Base-by-base conservation (phyloP, 1,284 basidiomycete species). In the Ganoderma lucidum region DNA sequence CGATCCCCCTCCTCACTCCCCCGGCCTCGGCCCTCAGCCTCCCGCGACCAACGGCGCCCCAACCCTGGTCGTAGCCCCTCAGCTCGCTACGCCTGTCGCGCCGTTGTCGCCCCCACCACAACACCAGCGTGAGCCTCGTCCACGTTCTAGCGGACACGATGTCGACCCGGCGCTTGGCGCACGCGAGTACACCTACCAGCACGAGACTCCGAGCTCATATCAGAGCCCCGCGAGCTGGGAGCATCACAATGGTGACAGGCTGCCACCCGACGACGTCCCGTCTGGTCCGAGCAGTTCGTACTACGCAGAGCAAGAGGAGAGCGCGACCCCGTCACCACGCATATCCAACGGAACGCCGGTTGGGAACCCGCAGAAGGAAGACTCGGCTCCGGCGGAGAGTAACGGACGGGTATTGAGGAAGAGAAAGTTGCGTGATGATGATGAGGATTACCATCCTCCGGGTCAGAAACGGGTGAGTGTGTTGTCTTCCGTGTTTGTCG, bases 361-460 rank as follows among this genome's bases (percentile, higher is more conserved):
- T 15, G 78, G 76, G 74, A 62, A 71, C 68, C 76, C 79, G 69
- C 80, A 80, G 64, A 81, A 80, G 70, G 83, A 83, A 15, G 81
- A 78, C 19, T 82, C 83, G 70, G 44, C 45, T 9, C 62, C 62
- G 3, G 81, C 80, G 44, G 84, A 84, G 58, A 78, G 78, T 41
- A 76, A 82, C 41, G 81, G 83, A 17, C 85, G 84, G 42, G 64
- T 64, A 14, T 37, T 68, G 70, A 80, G 78, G 80, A 92, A 88
- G 81, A 84, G 87, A 63, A 87, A 86, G 70, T 83, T 74, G 77
- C 76, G 61, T 72, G 82, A 86, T 68, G 84, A 87, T 61, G 87
- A 88, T 71, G 81, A 83, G 17, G 89, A 90, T 72, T 87, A 89
- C 75, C 82, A 84, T 45, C 85, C 86, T 68, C 84, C 87, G 9